Percentiles rank a stretch among this genome's conserved stretches.
Conservation (phyloP, 2,329 filamentous ascomycete species). For the Penicillium crustosum region DNA sequence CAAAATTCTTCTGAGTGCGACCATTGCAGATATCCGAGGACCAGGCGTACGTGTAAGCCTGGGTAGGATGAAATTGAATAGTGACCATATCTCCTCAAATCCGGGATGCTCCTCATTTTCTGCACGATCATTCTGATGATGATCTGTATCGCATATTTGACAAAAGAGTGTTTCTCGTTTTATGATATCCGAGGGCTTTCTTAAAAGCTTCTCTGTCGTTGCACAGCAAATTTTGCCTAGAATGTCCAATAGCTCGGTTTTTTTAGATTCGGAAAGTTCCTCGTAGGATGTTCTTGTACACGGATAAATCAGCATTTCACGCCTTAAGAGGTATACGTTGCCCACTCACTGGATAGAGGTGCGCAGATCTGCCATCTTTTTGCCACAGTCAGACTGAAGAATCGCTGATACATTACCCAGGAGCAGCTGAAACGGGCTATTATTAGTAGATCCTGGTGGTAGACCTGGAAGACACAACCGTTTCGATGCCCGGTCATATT, state of each 20-base stretch:
- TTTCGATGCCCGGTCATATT: slow-evolving; percentile 34
- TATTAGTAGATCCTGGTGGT: slow-evolving; percentile 37
- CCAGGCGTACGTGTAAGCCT: slow-evolving; percentile 52
- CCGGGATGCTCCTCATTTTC: slow-evolving; percentile 19
- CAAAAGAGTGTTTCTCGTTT: slow-evolving; percentile 33
- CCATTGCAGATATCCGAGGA: slow-evolving; percentile 68
- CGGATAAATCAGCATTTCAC: slow-evolving; percentile 10
- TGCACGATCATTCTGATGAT: slow-evolving; percentile 15
- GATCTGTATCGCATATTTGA: slow-evolving; percentile 39
- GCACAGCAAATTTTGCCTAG: slow-evolving; percentile 61
- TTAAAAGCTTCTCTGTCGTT: slow-evolving; percentile 48
- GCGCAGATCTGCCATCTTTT: slow-evolving; percentile 44
- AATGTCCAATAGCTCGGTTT: slow-evolving; percentile 55
- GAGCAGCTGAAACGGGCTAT: slow-evolving; percentile 33
- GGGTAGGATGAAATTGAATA: slow-evolving; percentile 45
- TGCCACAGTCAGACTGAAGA: slow-evolving; percentile 36
- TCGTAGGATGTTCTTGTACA: slow-evolving; percentile 45
- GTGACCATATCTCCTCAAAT: slow-evolving; percentile 41
- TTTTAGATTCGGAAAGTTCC: slow-evolving; percentile 49
- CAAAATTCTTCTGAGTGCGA: slow-evolving; percentile 67
- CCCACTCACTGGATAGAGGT: slow-evolving; percentile 51
- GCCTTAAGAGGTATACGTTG: neutral
- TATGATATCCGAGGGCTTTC: slow-evolving; percentile 28
- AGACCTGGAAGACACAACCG: slow-evolving; percentile 35
- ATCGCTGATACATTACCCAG: slow-evolving; percentile 33